Evolutionary conservation across 1,284 basidiomycete genomes (phyloP), one percentile per base, ranked within the genome.

Genomic region (Sanguinoderma infundibulare): DNA sequence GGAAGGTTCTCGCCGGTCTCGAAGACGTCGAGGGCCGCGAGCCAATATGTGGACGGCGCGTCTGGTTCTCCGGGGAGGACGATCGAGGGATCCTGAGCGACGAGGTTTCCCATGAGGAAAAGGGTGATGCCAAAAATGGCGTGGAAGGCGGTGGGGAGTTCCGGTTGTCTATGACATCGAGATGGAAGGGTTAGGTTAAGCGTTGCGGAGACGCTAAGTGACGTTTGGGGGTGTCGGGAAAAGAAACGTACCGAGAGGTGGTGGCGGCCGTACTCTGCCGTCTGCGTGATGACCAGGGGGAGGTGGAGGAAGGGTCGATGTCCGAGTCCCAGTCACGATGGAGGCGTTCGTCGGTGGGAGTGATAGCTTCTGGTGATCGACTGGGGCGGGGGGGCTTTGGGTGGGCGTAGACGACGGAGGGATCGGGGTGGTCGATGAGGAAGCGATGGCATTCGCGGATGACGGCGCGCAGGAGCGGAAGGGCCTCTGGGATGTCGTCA

Each of bases 401-500:
- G 53, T 62, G 66, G 42, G 73, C 57, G 66, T 79, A 85, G 46
- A 88, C 73, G 15, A 78, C 71, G 24, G 84, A 84, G 0, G 86
- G 87, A 67, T 89, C 86, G 14, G 80, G 77, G 67, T 84, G 82
- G 34, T 75, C 72, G 34, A 78, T 66, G 55, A 87, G 77, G 62
- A 87, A 84, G 36, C 84, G 81, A 70, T 86, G 83, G 70, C 85
- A 89, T 72, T 88, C 86, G 66, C 87, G 85, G 5, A 89, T 81
- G 55, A 89, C 84, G 5, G 82, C 86, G 40, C 87, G 80, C 42
- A 89, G 73, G 5, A 87, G 76, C 0, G 84, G 80, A 5, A 86
- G 74, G 1, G 84, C 81, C 59, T 84, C 81, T 35, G 71, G 63
- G 20, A 78, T 69, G 57, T 83, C 79, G 62, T 82, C 81, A 55